phyloP scores from a whole-genome alignment of 2,329 filamentous ascomycete genomes.

The Exophiala bonariae region DNA sequence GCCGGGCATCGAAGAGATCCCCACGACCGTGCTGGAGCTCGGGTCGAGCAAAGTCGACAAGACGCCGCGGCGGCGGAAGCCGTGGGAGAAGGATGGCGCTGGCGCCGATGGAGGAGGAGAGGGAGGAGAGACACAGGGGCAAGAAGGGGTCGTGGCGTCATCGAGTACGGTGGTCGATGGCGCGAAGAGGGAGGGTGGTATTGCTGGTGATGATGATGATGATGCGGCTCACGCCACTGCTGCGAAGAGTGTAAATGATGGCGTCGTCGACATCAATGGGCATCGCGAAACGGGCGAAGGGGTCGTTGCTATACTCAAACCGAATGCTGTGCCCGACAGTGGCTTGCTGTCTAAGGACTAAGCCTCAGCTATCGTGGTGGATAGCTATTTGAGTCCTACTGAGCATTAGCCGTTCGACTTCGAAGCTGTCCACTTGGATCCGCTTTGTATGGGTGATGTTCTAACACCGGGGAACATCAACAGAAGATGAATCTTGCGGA shows the following conservation, averaged over 20 bases:
- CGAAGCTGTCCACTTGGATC: too few relatives aligned
- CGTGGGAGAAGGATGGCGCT: slow-evolving; percentile 71
- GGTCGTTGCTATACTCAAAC: slow-evolving; percentile 27
- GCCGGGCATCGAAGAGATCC: slow-evolving; percentile 84
- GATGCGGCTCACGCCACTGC: background rate
- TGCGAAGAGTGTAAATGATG: slow-evolving; percentile 1
- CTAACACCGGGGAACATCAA: too few relatives aligned
- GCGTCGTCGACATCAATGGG: slow-evolving; percentile 15
- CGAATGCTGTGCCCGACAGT: slow-evolving; percentile 26
- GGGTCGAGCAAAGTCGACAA: slow-evolving; percentile 37
- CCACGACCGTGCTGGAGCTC: slow-evolving; percentile 68
- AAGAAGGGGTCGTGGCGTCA: too few relatives aligned
- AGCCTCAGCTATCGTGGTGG: too few relatives aligned
- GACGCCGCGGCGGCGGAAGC: slow-evolving; percentile 61
- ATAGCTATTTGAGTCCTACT: too few relatives aligned
- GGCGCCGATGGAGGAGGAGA: too few relatives aligned
- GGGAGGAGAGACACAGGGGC: too few relatives aligned
- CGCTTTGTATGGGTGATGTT: too few relatives aligned
- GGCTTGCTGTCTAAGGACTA: slow-evolving; percentile 24
- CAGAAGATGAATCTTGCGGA: too few relatives aligned
- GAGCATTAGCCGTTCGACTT: too few relatives aligned
- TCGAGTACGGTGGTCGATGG: too few relatives aligned
- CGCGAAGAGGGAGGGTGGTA: too few relatives aligned
- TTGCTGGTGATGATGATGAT: slow-evolving; percentile 5
- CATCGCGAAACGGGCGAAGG: slow-evolving; percentile 23